phyloP scores from a whole-genome alignment of 495 filamentous ascomycete species.

The Lindgomyces ingoldianus region DNA sequence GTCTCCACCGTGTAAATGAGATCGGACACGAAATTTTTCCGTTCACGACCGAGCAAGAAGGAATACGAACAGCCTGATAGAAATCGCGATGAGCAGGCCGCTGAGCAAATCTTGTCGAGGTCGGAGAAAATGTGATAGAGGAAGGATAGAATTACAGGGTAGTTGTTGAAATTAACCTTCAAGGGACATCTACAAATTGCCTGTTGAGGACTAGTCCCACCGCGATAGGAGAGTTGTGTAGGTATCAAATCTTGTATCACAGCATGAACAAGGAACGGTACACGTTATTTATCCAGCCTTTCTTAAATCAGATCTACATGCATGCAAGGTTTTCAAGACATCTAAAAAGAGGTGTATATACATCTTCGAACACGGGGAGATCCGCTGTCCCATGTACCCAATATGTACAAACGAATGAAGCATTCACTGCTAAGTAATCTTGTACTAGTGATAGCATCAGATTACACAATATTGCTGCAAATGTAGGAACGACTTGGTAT shows the following conservation, averaged over 20 bases:
- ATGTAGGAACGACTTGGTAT: neutral
- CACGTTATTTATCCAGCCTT: too few species aligned
- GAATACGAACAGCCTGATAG: too few species aligned
- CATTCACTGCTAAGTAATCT: neutral
- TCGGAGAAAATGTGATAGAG: neutral
- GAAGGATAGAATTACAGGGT: neutral
- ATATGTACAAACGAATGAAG: neutral
- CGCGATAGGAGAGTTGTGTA: neutral
- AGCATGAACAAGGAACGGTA: neutral
- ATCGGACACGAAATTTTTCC: neutral
- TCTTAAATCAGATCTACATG: too few species aligned
- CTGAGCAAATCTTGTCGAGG: too few species aligned
- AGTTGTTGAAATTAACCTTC: conserved; percentile 5
- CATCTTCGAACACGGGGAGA: neutral
- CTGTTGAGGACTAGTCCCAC: neutral
- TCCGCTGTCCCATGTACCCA: neutral
- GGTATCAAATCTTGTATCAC: neutral
- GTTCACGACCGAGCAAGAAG: too few species aligned
- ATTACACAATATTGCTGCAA: neutral
- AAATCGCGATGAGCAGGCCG: too few species aligned
- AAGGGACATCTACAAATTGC: neutral
- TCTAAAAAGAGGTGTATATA: neutral
- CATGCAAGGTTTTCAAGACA: too few species aligned
- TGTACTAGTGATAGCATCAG: too few species aligned
- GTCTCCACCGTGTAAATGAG: neutral